These are phyloP conservation scores for Ceratocystis diversiconidia DNA, from an alignment of 2,329 filamentous ascomycete genomes.

Conservation along the genomic window DNA sequence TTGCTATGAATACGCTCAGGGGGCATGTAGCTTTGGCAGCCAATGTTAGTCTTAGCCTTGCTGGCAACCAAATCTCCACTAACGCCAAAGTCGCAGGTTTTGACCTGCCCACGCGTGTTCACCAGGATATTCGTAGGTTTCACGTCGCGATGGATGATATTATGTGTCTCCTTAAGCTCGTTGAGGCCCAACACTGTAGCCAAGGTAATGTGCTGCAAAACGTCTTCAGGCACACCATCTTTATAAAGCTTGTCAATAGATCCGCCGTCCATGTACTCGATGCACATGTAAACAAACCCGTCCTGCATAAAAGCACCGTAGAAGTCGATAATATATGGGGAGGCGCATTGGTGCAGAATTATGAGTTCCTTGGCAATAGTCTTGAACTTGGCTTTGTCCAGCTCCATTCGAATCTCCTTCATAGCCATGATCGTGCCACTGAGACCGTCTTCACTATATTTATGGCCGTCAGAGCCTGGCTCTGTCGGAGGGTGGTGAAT, in stretches of 20 bases:
- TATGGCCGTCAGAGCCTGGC: slow-evolving; percentile 20
- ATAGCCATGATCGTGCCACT: slow-evolving; percentile 89
- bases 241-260: slow-evolving; percentile 93
- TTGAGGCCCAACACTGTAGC: slow-evolving; percentile 85
- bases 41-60: slow-evolving; percentile 97
- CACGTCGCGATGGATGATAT: slow-evolving; percentile 96
- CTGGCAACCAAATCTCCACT: slow-evolving; percentile 92
- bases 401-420: slow-evolving; percentile 92
- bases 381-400: slow-evolving; percentile 92
- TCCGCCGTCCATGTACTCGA: slow-evolving; percentile 97
- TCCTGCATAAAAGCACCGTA: slow-evolving; percentile 99
- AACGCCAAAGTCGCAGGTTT: slow-evolving; percentile 97
- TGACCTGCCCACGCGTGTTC: slow-evolving; percentile 81
- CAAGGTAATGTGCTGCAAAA: slow-evolving; percentile 80
- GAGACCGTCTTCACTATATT: slow-evolving; percentile 26
- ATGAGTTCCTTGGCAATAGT: slow-evolving; percentile 97
- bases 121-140: slow-evolving; percentile 97
- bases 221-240: slow-evolving; percentile 75
- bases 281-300: slow-evolving; percentile 96
- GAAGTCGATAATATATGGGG: slow-evolving; percentile 95
- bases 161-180: slow-evolving; percentile 90
- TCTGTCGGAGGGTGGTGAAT: slow-evolving; percentile 29
- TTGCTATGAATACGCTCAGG: slow-evolving; percentile 64
- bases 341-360: slow-evolving; percentile 85
- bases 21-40: slow-evolving; percentile 98